Conservation (phyloP, 2,329 filamentous ascomycete genomes). For the Penicillium sp. region DNA sequence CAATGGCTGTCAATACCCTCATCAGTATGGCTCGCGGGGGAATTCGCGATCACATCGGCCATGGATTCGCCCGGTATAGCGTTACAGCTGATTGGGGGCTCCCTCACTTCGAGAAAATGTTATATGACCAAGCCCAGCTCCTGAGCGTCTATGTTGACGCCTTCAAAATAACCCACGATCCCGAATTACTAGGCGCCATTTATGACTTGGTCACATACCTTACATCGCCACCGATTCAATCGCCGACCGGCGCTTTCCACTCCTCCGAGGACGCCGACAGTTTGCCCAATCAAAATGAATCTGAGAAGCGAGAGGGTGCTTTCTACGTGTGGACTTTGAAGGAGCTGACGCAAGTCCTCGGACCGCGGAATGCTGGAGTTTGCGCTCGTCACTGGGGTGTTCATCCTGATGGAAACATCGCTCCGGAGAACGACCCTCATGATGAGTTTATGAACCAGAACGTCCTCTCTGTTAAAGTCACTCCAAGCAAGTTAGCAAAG, state of each 20-base stretch:
- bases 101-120: constrained; percentile 96
- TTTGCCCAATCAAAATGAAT: constrained; percentile 71
- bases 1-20: constrained; percentile 82
- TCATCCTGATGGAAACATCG: constrained; percentile 81
- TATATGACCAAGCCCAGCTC: constrained; percentile 89
- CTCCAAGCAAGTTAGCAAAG: constrained; percentile 70
- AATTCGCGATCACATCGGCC: constrained; percentile 75
- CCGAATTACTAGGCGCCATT: constrained; percentile 77
- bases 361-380: constrained; percentile 70
- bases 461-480: constrained; percentile 74
- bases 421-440: constrained; percentile 79
- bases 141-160: constrained; percentile 84
- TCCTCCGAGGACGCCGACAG: constrained; percentile 93
- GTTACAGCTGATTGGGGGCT: constrained; percentile 91
- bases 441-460: constrained; percentile 97
- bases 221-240: constrained; percentile 70
- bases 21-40: constrained; percentile 75
- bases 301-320: constrained; percentile 85
- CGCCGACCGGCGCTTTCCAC: constrained; percentile 75
- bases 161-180: constrained; percentile 70
- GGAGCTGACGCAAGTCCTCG: constrained; percentile 79
- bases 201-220: constrained; percentile 88
- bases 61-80: constrained; percentile 83
- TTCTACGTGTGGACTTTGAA: constrained; percentile 94
- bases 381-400: constrained; percentile 86